These are phyloP conservation scores for Daldinia eschscholtzii DNA, from an alignment of 2,329 filamentous ascomycete species.

Conservation along the genomic window DNA sequence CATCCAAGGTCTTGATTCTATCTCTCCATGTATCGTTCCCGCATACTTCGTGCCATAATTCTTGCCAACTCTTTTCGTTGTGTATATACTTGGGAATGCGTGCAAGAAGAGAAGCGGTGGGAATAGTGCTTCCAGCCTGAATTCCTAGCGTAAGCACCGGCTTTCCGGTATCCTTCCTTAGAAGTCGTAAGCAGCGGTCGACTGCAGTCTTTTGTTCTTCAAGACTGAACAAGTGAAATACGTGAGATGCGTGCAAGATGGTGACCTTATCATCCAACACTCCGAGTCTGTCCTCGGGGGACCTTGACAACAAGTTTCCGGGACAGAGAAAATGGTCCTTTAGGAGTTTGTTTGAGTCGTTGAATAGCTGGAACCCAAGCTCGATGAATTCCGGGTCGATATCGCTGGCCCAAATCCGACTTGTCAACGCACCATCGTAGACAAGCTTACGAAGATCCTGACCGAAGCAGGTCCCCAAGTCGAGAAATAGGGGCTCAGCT, in stretches of 20 bases:
- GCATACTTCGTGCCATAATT: slow-evolving; percentile 46
- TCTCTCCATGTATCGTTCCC: slow-evolving; percentile 41
- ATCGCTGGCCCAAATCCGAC: slow-evolving; percentile 53
- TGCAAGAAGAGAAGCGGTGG: slow-evolving; percentile 20
- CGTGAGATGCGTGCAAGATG: slow-evolving; percentile 50
- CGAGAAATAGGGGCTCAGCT: slow-evolving; percentile 53
- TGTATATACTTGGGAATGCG: slow-evolving; percentile 43
- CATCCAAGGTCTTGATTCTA: slow-evolving; percentile 40
- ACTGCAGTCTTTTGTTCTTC: slow-evolving; percentile 51
- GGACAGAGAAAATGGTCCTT: slow-evolving; percentile 55
- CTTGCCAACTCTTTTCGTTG: slow-evolving; percentile 43
- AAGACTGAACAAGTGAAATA: slow-evolving; percentile 58
- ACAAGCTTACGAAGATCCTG: slow-evolving; percentile 59
- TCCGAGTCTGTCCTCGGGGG: slow-evolving; percentile 50
- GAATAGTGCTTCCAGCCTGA: slow-evolving; percentile 39
- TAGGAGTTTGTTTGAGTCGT: slow-evolving; percentile 52
- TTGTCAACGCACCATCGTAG: slow-evolving; percentile 51
- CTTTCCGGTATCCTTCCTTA: slow-evolving; percentile 49
- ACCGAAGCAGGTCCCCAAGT: slow-evolving; percentile 59
- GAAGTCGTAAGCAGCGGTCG: slow-evolving; percentile 48
- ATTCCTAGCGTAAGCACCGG: slow-evolving; percentile 52
- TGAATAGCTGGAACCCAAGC: slow-evolving; percentile 58
- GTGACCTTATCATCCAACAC: slow-evolving; percentile 52
- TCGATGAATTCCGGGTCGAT: slow-evolving; percentile 55
- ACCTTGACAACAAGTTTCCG: slow-evolving; percentile 48